Conservation (phyloP, 2,329 filamentous ascomycete genomes). For the Dactylellina cionopaga region DNA sequence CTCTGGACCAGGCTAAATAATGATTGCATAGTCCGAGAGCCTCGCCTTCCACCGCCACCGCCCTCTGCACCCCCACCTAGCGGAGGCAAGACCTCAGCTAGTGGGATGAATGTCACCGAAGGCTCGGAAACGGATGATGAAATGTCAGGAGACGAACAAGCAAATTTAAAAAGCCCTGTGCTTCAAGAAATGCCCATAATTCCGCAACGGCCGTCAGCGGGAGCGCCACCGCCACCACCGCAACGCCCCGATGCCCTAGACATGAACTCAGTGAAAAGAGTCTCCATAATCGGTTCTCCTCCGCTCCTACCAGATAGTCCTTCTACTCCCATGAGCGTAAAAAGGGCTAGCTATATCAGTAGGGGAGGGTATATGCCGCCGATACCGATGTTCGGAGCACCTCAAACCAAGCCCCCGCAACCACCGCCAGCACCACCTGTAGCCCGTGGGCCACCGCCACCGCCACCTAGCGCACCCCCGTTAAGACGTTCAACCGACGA, state of each 20-base stretch:
- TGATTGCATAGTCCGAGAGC: conserved; percentile 57
- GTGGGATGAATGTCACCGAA: conserved; percentile 60
- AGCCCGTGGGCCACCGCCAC: conserved; percentile 73
- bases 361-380: conserved; percentile 57
- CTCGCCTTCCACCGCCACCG: conserved; percentile 59
- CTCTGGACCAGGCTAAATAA: conserved; percentile 7
- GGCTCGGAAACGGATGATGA: conserved; percentile 93
- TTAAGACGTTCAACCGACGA: conserved; percentile 63
- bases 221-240: conserved; percentile 62
- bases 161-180: conserved; percentile 59
- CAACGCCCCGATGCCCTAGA: conserved; percentile 24
- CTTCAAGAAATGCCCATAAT: conserved; percentile 5
- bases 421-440: conserved; percentile 58
- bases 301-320: conserved; percentile 70
- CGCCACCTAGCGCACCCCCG: conserved; percentile 69
- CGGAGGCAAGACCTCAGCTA: conserved; percentile 43
- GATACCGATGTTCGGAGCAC: conserved; percentile 58
- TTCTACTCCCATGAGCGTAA: conserved; percentile 59
- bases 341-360: conserved; percentile 56
- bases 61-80: conserved; percentile 58
- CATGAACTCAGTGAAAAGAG: conserved; percentile 17
- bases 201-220: conserved; percentile 13
- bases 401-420: conserved; percentile 57
- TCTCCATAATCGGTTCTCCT: conserved; percentile 56
- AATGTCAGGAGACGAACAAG: conserved; percentile 69